These are phyloP conservation scores for Buddleja alternifolia DNA, from an alignment of 257 asterid genomes.

Conservation along the genomic window DNA sequence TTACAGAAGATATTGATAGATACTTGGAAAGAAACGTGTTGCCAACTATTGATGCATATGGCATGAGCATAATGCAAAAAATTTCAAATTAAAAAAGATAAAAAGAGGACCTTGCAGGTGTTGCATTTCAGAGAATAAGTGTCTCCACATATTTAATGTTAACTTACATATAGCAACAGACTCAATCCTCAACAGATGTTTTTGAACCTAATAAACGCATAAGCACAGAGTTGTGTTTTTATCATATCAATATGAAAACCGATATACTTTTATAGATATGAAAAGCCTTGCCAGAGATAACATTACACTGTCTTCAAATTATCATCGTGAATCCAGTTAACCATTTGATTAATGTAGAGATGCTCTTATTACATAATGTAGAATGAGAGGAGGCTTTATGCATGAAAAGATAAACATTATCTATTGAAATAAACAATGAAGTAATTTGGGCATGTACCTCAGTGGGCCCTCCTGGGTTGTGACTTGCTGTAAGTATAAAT, in stretches of 20 bases:
- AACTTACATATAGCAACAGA: neutral
- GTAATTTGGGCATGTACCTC: conserved; percentile 58
- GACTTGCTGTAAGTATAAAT: conserved; percentile 97
- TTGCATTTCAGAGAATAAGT: neutral
- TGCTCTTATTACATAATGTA: conserved; percentile 3
- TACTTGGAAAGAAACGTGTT: no score
- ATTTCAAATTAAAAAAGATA: neutral
- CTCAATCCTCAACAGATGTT: neutral
- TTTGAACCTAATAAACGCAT: conserved; percentile 10
- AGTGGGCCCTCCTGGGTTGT: conserved; percentile 97
- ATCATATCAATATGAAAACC: neutral
- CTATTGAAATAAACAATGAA: conserved; percentile 18
- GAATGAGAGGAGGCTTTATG: conserved; percentile 7
- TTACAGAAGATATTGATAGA: no score
- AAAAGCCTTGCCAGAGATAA: neutral
- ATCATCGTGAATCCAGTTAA: conserved; percentile 6
- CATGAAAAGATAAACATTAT: conserved; percentile 15
- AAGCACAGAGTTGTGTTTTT: neutral
- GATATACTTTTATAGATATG: conserved; percentile 10
- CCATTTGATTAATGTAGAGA: conserved; percentile 9
- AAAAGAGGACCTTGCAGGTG: conserved; percentile 1
- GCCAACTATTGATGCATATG: no score
- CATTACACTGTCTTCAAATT: neutral
- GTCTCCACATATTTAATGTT: neutral
- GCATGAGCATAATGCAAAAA: neutral